Base-by-base conservation (phyloP, 78 protist species). In the Capsaspora owczarzaki region DNA sequence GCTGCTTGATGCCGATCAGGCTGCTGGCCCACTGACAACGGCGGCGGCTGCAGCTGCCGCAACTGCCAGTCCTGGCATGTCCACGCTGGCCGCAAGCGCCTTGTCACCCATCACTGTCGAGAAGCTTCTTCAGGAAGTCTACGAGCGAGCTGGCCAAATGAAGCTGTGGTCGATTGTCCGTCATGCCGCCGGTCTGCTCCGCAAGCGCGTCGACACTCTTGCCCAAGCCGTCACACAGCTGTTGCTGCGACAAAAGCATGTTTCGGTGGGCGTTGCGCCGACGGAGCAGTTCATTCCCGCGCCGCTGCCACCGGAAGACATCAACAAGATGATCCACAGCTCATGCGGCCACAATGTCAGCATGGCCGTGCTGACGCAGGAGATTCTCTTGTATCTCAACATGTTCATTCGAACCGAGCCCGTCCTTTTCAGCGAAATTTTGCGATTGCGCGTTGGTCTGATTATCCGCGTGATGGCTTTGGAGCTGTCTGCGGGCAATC, bases 331-430 rank as follows among this genome's bases (percentile, higher is more conserved):
- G 41, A 71, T 71, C 33, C 29, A 22, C 41, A 35, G n/a, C 53
- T 5, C 46, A 31, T 31, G 29, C 77, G n/a, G 51, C 56, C 53
- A 71, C 10, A 51, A 44, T 43, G 41, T 44, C 49, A 71, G 46
- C 53, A 31, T 25, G 5, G 77, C 77, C 46, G 82, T 79, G 41
- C 83, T 79, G n/a, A 79, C 83, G 25, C 61, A 68, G 76, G 83
- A 79, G n/a, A 12, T 79, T 3, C 6, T 79, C 43, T 75, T 68
- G 29, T 79, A 79, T 60, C 40, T 79, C 35, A 31, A 44, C 38
- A 79, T 79, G 83, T 68, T 79, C 51, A 40, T 79, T 27, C 46
- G 83, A 23, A 29, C 61, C 14, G 83, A 79, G 31, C 83, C 83
- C 16, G 41, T 27, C 27, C 77, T 79, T 61, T 79, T 79, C 61